Evolutionary conservation across 805 yeast genomes (phyloP), one percentile per base, ranked within the genome.

Genomic region (Wilhelminamyces savonicus): DNA sequence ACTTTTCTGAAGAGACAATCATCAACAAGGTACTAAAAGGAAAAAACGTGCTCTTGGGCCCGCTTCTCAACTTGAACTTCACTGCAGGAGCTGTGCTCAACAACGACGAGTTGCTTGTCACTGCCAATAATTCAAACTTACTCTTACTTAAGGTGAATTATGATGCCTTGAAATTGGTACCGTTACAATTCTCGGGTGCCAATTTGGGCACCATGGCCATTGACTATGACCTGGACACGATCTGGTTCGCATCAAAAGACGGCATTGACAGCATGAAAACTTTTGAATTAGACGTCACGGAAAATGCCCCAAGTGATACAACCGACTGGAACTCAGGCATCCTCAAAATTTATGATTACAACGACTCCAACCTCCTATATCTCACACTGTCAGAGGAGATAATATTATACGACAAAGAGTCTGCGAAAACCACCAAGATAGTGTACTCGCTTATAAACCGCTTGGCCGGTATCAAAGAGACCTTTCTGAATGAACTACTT

Each of bases 41-140:
- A 0, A 66, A 79, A 31, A 81, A 73, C 40, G 75, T 74, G 1
- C 55, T 79, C 0, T 52, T 81, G 25, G 79, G 78, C 2, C 50
- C 50, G 5, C 60, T 59, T 21, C 52, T 75, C 11, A 66, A 69
- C 34, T 59, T 67, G n/a, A 67, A 65, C 31, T 79, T 79, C 43
- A 59, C 70, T 3, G 59, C 62, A 15, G 60, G 59, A 2, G 41
- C 54, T 16, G 39, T 55, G 6, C 30, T 63, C 16, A 59, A 54
- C 32, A 48, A 41, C 13, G 56, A 55, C n/a, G 68, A 66, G 27
- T 23, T 68, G 8, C 34, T 66, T 13, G 31, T 69, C 3, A 36
- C 55, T 10, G 52, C 67, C 1, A 59, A 52, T 31, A 46, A 41
- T 14, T 51, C 53, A 4, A 58, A 61, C 20, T 36, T 67, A 15